phyloP scores from a whole-genome alignment of 208 protist genomes.

The Leishmania martiniquensis region DNA sequence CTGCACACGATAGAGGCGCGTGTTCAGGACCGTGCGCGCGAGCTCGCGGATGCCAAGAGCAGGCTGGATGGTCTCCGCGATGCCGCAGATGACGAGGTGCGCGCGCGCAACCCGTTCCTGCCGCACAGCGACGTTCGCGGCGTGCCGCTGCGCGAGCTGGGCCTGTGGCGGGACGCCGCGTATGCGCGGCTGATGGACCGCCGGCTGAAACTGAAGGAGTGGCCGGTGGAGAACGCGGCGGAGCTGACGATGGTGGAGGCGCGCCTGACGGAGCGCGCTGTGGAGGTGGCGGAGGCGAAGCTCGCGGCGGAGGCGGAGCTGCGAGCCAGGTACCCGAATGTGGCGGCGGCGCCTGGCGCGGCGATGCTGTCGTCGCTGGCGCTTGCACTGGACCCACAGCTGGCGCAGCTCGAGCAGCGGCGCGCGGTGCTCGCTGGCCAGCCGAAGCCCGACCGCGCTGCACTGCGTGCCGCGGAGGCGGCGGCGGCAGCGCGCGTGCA shows the following conservation, averaged over 20 bases:
- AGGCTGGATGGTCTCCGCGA: slow-evolving; percentile 28
- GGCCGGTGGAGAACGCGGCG: slow-evolving; percentile 31
- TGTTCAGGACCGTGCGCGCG: slow-evolving; percentile 2
- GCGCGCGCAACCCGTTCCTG: slow-evolving; percentile 50
- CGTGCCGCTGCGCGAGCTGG: slow-evolving; percentile 34
- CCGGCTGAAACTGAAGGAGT: slow-evolving; percentile 45
- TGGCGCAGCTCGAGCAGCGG: too few species aligned
- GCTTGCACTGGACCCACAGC: too few species aligned
- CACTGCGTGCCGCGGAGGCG: too few species aligned
- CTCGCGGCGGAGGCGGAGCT: slow-evolving; percentile 26
- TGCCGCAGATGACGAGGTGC: slow-evolving; percentile 38
- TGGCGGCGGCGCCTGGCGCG: slow-evolving; percentile 33
- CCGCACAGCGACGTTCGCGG: slow-evolving; percentile 34
- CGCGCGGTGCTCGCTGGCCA: too few species aligned
- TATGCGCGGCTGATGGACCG: slow-evolving; percentile 20
- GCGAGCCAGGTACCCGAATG: slow-evolving; percentile 32
- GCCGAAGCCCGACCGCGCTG: too few species aligned
- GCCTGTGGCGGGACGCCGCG: slow-evolving; percentile 27
- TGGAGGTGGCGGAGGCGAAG: slow-evolving; percentile 37
- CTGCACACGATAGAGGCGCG: background rate
- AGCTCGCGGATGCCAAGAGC: slow-evolving; percentile 26
- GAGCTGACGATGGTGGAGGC: slow-evolving; percentile 44
- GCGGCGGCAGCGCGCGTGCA: background rate
- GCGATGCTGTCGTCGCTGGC: slow-evolving; percentile 2
- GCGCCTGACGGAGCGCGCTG: slow-evolving; percentile 35